Evolutionary conservation across 2,329 filamentous ascomycete genomes (phyloP).

Genomic region (Curvularia sp.): DNA sequence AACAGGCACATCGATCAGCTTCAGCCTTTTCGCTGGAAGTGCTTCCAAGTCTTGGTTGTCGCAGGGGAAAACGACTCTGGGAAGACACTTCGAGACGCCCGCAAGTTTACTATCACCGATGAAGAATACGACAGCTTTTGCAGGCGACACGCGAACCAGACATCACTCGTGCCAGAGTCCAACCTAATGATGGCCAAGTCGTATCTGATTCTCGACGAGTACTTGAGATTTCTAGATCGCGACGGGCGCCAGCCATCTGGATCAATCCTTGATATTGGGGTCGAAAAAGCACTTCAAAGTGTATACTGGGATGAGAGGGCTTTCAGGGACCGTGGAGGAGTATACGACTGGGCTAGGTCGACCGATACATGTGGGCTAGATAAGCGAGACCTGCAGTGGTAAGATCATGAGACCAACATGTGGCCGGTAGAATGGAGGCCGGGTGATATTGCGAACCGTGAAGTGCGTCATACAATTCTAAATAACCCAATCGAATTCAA

Average conservation of each 20-base stretch:
- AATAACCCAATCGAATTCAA: neutral
- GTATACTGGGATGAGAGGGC: conserved; percentile 12
- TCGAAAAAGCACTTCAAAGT: conserved; percentile 6
- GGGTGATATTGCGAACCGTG: neutral
- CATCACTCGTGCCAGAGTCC: conserved; percentile 5
- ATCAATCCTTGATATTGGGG: conserved; percentile 7
- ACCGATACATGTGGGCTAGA: conserved; percentile 8
- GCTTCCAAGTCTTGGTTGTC: conserved; percentile 11
- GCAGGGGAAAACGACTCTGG: conserved; percentile 12
- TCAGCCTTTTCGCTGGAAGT: no score
- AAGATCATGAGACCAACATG: neutral
- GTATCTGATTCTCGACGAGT: conserved; percentile 11
- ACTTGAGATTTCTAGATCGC: conserved; percentile 12
- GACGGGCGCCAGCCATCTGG: neutral
- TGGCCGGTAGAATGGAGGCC: neutral
- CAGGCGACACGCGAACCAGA: neutral
- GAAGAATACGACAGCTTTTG: conserved; percentile 13
- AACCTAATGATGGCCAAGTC: conserved; percentile 10
- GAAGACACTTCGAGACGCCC: conserved; percentile 3
- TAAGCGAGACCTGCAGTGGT: conserved; percentile 15
- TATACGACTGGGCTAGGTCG: conserved; percentile 13
- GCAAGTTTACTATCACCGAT: conserved; percentile 8
- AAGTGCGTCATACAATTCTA: neutral
- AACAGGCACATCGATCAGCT: conserved; percentile 5
- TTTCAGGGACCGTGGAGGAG: conserved; percentile 6